phyloP scores from a whole-genome alignment of 2,329 filamentous ascomycete genomes.

The Colletotrichum kahawae region DNA sequence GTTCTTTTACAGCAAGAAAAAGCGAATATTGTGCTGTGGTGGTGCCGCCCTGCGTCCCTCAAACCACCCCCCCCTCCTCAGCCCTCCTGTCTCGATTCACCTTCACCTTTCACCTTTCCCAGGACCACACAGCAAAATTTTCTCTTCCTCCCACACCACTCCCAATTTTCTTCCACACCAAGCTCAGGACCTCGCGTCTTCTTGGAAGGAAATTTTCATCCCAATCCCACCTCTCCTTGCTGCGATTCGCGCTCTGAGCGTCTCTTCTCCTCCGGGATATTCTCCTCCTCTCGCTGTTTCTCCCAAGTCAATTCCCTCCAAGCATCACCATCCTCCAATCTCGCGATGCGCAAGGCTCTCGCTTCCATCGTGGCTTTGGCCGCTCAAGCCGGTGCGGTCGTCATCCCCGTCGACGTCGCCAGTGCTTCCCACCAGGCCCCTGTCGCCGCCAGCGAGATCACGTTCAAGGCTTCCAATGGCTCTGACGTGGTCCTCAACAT shows the following conservation, averaged over 20 bases:
- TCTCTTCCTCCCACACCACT: not conserved
- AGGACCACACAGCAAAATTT: not conserved
- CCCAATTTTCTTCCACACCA: not conserved
- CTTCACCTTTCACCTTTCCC: not conserved
- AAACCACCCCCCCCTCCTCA: not conserved
- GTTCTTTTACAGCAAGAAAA: not conserved
- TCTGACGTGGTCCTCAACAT: not conserved
- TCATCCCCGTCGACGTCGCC: not conserved
- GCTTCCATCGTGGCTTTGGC: not conserved
- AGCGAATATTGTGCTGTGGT: not conserved
- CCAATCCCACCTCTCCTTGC: not conserved
- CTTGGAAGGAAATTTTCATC: not conserved
- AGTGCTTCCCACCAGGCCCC: not conserved
- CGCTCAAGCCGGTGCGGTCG: not conserved
- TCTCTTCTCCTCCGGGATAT: not conserved
- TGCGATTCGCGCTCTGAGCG: not conserved
- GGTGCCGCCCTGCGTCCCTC: not conserved
- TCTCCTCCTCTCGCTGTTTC: not conserved
- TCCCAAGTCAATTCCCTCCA: not conserved
- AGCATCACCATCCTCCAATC: not conserved
- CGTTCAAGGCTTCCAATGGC: conserved; percentile 9
- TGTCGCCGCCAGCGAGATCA: not conserved
- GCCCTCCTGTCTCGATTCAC: not conserved
- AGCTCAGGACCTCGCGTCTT: not conserved
- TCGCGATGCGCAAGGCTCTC: not conserved